These are phyloP conservation scores for Schoenoplectus tabernaemontani DNA, from an alignment of 202 grass and related monocot species.

Conservation along the genomic window DNA sequence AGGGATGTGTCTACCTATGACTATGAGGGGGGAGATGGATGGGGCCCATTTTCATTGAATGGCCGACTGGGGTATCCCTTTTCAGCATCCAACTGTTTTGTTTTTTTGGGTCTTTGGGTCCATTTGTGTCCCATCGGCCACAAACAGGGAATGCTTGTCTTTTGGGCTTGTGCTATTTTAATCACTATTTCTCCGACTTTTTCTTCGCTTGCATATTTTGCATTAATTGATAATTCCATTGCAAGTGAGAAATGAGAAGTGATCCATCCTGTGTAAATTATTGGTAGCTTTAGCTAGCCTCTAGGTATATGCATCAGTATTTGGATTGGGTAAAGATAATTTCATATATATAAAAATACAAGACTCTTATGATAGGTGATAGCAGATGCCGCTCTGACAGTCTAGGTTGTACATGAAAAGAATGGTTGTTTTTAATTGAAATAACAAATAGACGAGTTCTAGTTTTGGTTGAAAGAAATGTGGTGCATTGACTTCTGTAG, in stretches of 20 bases:
- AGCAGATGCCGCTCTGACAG: not conserved
- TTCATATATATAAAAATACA: not conserved
- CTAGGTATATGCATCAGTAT: not conserved
- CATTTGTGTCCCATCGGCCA: not conserved
- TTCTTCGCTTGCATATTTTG: constrained; percentile 4
- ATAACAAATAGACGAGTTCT: not conserved
- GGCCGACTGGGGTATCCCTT: constrained; percentile 23
- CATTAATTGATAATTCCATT: not conserved
- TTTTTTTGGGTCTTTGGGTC: not conserved
- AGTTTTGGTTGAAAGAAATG: not conserved
- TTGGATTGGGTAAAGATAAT: not conserved
- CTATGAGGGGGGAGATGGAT: constrained; percentile 3
- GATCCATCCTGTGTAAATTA: not conserved
- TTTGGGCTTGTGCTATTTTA: constrained; percentile 8
- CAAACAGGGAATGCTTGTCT: constrained; percentile 26
- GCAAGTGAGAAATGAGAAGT: not conserved
- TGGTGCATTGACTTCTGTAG: not conserved
- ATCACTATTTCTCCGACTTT: not conserved
- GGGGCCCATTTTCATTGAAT: constrained; percentile 28
- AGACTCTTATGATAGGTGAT: not conserved
- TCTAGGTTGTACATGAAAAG: not conserved
- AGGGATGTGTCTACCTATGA: constrained; percentile 11
- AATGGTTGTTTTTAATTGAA: not conserved
- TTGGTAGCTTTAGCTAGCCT: not conserved
- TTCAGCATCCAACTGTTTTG: constrained; percentile 5